Evolutionary conservation across 345 rosid species (phyloP).

Genomic region (Sapria himalayana): DNA sequence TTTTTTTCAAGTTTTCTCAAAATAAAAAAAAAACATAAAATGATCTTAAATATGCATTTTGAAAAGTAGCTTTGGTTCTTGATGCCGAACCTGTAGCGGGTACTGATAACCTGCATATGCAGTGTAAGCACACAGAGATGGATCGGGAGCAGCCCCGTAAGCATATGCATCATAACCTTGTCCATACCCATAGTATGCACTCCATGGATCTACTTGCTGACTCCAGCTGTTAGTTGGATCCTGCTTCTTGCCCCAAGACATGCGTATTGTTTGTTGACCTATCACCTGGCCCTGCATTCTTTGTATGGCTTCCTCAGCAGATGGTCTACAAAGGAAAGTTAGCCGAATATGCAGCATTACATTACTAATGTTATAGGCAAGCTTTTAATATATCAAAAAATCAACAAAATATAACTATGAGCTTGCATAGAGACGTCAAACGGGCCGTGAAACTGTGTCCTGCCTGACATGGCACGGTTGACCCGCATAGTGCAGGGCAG

Average conservation of each 20-base stretch:
- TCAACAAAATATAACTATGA: too few relatives aligned
- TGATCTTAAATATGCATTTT: too few relatives aligned
- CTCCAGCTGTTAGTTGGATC: slow-evolving; percentile 39
- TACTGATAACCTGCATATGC: slow-evolving; percentile 87
- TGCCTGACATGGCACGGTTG: too few relatives aligned
- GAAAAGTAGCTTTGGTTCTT: too few relatives aligned
- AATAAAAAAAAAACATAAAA: background rate
- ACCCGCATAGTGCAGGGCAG: too few relatives aligned
- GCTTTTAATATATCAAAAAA: too few relatives aligned
- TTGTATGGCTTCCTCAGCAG: slow-evolving; percentile 82
- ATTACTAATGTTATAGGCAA: too few relatives aligned
- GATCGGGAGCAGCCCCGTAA: slow-evolving; percentile 70
- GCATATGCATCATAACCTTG: slow-evolving; percentile 84
- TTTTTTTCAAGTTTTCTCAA: background rate
- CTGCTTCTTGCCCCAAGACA: slow-evolving; percentile 76
- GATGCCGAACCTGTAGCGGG: slow-evolving; percentile 79
- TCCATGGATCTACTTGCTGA: slow-evolving; percentile 81
- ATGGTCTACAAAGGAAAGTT: slow-evolving; percentile 20
- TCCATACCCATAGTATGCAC: slow-evolving; percentile 75
- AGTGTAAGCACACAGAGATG: slow-evolving; percentile 70
- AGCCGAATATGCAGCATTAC: too few relatives aligned
- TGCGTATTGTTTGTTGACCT: slow-evolving; percentile 70
- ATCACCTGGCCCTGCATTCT: slow-evolving; percentile 82
- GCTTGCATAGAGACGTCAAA: too few relatives aligned
- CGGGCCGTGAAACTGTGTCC: too few relatives aligned